phyloP scores from a whole-genome alignment of 176 grass and related monocot species.

The Otatea glauca region DNA sequence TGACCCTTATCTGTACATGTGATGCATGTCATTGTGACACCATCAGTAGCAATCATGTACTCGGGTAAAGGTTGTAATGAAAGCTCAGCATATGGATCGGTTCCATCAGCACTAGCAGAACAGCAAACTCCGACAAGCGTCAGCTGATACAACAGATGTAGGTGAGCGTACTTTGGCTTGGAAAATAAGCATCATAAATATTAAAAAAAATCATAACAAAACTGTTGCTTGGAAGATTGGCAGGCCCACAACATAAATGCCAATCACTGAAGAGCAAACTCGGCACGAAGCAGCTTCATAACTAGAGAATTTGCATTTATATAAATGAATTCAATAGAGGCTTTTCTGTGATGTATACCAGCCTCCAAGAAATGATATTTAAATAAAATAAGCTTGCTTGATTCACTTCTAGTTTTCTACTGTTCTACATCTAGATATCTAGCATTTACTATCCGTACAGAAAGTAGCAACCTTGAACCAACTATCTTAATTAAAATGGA shows the following conservation, averaged over 20 bases:
- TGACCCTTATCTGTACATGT: conserved; percentile 85
- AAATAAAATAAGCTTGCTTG: not conserved
- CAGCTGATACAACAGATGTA: conserved; percentile 60
- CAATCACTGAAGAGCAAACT: conserved; percentile 21
- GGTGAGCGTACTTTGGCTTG: conserved; percentile 31
- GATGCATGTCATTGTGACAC: conserved; percentile 90
- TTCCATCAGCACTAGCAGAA: conserved; percentile 76
- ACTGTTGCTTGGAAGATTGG: conserved; percentile 17
- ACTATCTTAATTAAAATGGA: conserved; percentile 15
- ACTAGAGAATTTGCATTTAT: conserved; percentile 9
- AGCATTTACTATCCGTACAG: conserved; percentile 14
- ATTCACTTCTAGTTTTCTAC: conserved; percentile 9
- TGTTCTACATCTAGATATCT: conserved; percentile 2
- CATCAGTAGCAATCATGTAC: conserved; percentile 83
- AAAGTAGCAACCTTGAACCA: not conserved
- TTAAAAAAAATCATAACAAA: not conserved
- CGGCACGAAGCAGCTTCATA: conserved; percentile 7
- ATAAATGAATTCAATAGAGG: conserved; percentile 1
- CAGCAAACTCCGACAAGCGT: conserved; percentile 93
- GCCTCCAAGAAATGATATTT: conserved; percentile 20
- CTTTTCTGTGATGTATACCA: conserved; percentile 8
- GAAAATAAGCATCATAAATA: conserved; percentile 11
- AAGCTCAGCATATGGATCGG: conserved; percentile 82
- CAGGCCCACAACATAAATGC: conserved; percentile 7
- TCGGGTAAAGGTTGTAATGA: conserved; percentile 93